Conservation (phyloP, 2,329 filamentous ascomycete genomes). For the Blastomyces emzantsi region DNA sequence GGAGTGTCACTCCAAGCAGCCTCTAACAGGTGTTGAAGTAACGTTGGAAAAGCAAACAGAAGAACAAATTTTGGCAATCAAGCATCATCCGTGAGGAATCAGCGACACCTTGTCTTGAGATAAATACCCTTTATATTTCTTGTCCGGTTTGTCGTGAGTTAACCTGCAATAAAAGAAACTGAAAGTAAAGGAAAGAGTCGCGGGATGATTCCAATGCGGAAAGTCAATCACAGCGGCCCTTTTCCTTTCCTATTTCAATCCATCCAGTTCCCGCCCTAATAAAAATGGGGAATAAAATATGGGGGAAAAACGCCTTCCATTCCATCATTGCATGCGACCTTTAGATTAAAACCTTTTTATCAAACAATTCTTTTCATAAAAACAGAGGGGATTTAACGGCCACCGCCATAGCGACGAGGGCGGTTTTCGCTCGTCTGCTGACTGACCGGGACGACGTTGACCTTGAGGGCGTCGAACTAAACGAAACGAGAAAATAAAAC, state of each 20-base stretch:
- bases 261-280: not conserved
- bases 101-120: conserved; percentile 71
- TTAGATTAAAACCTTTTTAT: conserved; percentile 4
- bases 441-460: conserved; percentile 86
- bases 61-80: conserved; percentile 66
- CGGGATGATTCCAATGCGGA: not conserved
- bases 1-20: not conserved
- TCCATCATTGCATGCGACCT: conserved; percentile 8
- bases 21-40: not conserved
- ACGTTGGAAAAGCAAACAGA: conserved; percentile 4
- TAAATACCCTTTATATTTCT: conserved; percentile 19
- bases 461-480: conserved; percentile 93
- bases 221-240: not conserved
- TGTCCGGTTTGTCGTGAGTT: conserved; percentile 8
- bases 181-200: not conserved
- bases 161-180: not conserved
- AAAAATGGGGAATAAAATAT: not conserved
- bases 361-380: not conserved
- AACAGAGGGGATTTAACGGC: conserved; percentile 11
- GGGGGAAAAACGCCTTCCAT: conserved; percentile 2
- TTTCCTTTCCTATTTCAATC: not conserved
- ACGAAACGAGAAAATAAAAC: conserved; percentile 15
- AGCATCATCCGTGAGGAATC: conserved; percentile 76
- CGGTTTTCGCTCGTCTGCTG: conserved; percentile 84
- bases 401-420: conserved; percentile 59